Evolutionary conservation across 306 rosid species (phyloP).

Genomic region (Castanea crenata): DNA sequence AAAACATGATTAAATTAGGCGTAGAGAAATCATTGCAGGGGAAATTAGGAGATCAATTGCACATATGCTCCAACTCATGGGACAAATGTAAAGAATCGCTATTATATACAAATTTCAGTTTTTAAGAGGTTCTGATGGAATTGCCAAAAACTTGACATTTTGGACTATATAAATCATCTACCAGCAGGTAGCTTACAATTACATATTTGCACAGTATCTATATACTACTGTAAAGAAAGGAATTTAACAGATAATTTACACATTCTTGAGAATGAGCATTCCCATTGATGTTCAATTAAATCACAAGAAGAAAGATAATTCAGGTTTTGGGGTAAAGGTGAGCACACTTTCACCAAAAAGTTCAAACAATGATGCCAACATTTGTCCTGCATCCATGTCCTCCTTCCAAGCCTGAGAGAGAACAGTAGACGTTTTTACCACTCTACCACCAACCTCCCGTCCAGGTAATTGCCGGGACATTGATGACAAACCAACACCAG

Average conservation of each 20-base stretch:
- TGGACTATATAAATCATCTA: not conserved
- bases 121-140: not conserved
- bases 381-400: constrained; percentile 62
- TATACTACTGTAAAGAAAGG: not conserved
- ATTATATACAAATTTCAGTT: not conserved
- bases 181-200: constrained; percentile 19
- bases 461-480: constrained; percentile 44
- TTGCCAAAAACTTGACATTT: constrained; percentile 13
- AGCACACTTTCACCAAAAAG: constrained; percentile 67
- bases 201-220: not conserved
- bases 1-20: not conserved
- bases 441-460: constrained; percentile 47
- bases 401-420: constrained; percentile 93
- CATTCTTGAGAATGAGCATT: constrained; percentile 12
- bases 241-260: constrained; percentile 2
- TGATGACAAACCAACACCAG: constrained; percentile 28
- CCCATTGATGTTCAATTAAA: not conserved
- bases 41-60: not conserved
- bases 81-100: not conserved
- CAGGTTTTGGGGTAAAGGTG: constrained; percentile 64
- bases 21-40: not conserved
- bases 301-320: constrained; percentile 64
- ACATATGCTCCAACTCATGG: not conserved
- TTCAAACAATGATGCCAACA: constrained; percentile 57
- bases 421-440: constrained; percentile 42